Conservation (phyloP, 23 red algal genomes). For the Pyropia haitanensis region DNA sequence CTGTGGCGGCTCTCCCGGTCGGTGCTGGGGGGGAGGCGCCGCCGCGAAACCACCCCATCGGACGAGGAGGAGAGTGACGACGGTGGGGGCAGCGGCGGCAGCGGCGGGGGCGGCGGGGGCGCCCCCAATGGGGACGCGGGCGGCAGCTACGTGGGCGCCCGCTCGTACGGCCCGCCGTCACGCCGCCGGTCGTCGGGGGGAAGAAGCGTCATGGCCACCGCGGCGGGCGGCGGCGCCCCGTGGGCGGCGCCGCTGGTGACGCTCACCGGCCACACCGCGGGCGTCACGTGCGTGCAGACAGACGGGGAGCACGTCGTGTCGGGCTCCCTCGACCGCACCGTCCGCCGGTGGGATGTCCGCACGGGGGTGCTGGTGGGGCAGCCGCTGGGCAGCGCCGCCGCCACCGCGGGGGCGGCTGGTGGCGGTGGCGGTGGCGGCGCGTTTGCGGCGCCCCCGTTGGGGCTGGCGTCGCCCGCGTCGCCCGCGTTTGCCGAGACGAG, state of each 20-base stretch:
- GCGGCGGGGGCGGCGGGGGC: no score
- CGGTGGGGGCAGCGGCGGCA: no score
- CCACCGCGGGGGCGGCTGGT: no score
- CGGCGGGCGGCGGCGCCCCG: background rate
- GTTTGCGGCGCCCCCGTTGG: no score
- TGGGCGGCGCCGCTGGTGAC: constrained; percentile 2
- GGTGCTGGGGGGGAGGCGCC: background rate
- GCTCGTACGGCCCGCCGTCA: no score
- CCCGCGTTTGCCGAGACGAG: no score
- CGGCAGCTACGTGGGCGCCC: no score
- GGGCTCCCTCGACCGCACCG: constrained; percentile 50
- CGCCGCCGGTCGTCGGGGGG: no score
- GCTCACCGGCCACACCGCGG: constrained; percentile 45
- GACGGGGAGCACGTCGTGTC: constrained; percentile 65
- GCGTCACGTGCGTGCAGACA: constrained; percentile 60
- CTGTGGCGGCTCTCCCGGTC: constrained; percentile 33
- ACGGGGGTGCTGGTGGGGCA: background rate
- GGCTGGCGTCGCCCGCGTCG: no score
- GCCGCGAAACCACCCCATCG: background rate
- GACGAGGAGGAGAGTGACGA: background rate
- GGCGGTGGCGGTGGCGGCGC: no score
- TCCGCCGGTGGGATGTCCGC: constrained; percentile 15
- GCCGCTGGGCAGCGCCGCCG: background rate
- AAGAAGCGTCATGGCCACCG: background rate
- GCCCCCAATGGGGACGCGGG: no score